These are phyloP conservation scores for Backusella parvicylindrica DNA, from an alignment of 192 early-diverging fungal species.

Conservation along the genomic window DNA sequence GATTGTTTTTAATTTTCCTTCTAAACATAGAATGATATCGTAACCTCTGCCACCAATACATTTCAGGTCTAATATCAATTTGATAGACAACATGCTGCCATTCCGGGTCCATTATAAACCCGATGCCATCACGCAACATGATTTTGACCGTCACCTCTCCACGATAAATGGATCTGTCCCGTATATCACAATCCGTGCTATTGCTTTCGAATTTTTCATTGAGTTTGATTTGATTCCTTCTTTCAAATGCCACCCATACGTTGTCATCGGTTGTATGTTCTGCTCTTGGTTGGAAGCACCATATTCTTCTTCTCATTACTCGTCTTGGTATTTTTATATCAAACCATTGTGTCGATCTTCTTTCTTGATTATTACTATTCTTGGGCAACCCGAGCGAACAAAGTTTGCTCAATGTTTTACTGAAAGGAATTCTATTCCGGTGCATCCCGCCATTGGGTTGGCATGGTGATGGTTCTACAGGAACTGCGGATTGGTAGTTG, in stretches of 20 bases:
- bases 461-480: neutral
- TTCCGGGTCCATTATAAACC: neutral
- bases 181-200: neutral
- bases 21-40: neutral
- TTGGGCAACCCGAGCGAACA: neutral
- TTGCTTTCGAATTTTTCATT: neutral
- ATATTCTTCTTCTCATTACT: neutral
- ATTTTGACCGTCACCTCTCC: neutral
- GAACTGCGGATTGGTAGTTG: neutral
- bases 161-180: neutral
- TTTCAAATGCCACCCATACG: neutral
- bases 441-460: neutral
- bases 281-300: neutral
- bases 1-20: neutral
- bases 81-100: neutral
- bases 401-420: neutral
- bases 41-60: neutral
- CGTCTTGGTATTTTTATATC: neutral
- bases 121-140: neutral
- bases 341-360: neutral
- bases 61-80: neutral
- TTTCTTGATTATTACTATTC: neutral
- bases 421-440: neutral
- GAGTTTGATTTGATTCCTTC: neutral
- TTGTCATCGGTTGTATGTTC: neutral